Evolutionary conservation across 2,329 filamentous ascomycete genomes (phyloP).

Genomic region (Madurella fahalii): DNA sequence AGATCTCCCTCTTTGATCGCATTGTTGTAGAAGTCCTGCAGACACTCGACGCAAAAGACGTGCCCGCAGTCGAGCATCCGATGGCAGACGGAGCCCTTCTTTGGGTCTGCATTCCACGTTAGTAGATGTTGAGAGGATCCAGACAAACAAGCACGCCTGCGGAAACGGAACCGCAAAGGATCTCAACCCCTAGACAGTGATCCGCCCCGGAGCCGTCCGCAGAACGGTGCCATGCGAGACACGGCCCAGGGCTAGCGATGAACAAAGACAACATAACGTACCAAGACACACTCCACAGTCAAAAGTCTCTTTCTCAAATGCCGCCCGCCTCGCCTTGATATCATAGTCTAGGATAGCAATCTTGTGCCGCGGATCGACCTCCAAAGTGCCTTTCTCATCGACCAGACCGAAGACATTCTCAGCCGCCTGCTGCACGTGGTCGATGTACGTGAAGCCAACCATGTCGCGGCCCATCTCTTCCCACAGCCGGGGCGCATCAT

Average conservation of each 20-base stretch:
- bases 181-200: background rate
- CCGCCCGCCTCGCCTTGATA: constrained; percentile 64
- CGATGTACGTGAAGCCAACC: constrained; percentile 60
- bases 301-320: constrained; percentile 81
- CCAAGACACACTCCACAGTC: constrained; percentile 80
- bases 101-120: constrained; percentile 59
- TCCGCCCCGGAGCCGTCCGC: background rate
- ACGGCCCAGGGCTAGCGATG: background rate
- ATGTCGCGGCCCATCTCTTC: constrained; percentile 57
- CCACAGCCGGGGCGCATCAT: constrained; percentile 53
- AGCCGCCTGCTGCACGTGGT: constrained; percentile 56
- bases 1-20: constrained; percentile 85
- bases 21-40: constrained; percentile 84
- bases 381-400: constrained; percentile 43
- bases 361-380: constrained; percentile 56
- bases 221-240: background rate
- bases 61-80: constrained; percentile 79
- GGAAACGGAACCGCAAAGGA: no score
- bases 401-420: constrained; percentile 59
- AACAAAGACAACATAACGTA: constrained; percentile 30
- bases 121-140: constrained; percentile 12
- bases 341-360: constrained; percentile 75
- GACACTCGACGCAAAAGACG: constrained; percentile 84
- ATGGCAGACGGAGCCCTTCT: constrained; percentile 80
- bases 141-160: background rate